A percentile compares a stretch with the other conserved stretches of the same genome.
Conservation (phyloP, 2,329 filamentous ascomycete species). For the Xylaria multiplex region DNA sequence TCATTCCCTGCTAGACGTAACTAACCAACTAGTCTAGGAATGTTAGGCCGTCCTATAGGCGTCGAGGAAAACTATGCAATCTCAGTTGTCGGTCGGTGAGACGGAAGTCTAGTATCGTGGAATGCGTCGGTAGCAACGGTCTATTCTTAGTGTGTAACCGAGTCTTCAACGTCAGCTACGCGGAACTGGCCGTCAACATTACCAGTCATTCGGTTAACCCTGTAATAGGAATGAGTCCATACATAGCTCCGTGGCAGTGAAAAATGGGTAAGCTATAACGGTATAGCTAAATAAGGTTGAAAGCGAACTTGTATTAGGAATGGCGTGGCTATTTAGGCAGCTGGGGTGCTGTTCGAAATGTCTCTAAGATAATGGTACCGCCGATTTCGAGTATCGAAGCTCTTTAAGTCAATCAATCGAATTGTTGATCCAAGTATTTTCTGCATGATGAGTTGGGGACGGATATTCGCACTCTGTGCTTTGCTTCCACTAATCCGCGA, state of each 20-base stretch:
- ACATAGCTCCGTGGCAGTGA: neutral
- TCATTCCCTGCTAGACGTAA: no score
- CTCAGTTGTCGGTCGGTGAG: neutral
- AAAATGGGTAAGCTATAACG: neutral
- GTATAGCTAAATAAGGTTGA: slow-evolving; percentile 2
- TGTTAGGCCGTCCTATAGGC: neutral
- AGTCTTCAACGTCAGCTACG: neutral
- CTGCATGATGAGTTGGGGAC: neutral
- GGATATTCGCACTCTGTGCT: neutral
- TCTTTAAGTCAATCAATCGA: neutral
- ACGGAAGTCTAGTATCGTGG: neutral
- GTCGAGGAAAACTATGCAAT: neutral
- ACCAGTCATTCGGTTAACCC: neutral
- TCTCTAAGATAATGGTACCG: neutral
- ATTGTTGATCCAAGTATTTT: neutral
- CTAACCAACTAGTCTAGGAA: no score
- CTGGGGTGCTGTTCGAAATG: neutral
- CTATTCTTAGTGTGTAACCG: neutral
- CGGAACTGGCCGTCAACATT: neutral
- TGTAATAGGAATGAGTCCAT: neutral
- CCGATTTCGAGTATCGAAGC: neutral
- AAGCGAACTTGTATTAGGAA: neutral
- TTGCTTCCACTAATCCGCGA: neutral
- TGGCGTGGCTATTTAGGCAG: slow-evolving; percentile 1
- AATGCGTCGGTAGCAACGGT: neutral